Conservation (phyloP, 1,284 basidiomycete species). For the Cryptococcus sp. region DNA sequence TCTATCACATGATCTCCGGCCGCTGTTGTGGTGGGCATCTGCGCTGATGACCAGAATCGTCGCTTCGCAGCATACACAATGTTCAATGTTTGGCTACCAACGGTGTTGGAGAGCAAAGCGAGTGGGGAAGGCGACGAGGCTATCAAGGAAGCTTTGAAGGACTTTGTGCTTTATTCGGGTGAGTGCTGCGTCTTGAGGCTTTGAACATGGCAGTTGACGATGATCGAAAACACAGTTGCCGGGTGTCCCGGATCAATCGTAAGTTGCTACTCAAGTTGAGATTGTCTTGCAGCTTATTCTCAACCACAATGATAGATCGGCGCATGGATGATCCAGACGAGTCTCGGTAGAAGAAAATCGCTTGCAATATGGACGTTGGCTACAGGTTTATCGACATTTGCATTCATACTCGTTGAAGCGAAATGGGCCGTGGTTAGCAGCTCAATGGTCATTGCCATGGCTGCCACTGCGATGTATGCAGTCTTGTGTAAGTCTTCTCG, state of each 20-base stretch:
- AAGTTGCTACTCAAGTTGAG: conserved; percentile 42
- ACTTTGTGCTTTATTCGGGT: conserved; percentile 63
- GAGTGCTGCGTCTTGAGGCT: conserved; percentile 9
- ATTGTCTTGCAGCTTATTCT: too few relatives aligned
- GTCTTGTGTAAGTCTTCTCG: conserved; percentile 70
- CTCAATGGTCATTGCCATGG: conserved; percentile 77
- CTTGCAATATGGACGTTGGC: conserved; percentile 76
- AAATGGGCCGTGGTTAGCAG: conserved; percentile 69
- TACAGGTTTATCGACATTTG: conserved; percentile 75
- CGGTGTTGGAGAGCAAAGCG: conserved; percentile 64
- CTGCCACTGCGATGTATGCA: conserved; percentile 88
- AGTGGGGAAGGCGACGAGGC: conserved; percentile 55
- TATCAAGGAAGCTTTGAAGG: conserved; percentile 70
- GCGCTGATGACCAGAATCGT: not conserved
- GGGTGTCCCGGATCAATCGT: conserved; percentile 85
- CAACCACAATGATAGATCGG: conserved; percentile 63
- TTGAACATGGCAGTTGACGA: not conserved
- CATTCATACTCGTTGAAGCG: conserved; percentile 67
- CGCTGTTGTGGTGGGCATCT: not conserved
- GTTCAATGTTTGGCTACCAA: conserved; percentile 96
- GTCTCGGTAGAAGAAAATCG: conserved; percentile 72
- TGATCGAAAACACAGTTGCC: conserved; percentile 56
- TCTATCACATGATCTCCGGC: not conserved
- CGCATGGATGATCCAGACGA: conserved; percentile 80
- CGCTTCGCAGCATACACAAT: conserved; percentile 73